Evolutionary conservation across 1,139 yeast species (phyloP).

Genomic region (Geotrichum bryndzae): DNA sequence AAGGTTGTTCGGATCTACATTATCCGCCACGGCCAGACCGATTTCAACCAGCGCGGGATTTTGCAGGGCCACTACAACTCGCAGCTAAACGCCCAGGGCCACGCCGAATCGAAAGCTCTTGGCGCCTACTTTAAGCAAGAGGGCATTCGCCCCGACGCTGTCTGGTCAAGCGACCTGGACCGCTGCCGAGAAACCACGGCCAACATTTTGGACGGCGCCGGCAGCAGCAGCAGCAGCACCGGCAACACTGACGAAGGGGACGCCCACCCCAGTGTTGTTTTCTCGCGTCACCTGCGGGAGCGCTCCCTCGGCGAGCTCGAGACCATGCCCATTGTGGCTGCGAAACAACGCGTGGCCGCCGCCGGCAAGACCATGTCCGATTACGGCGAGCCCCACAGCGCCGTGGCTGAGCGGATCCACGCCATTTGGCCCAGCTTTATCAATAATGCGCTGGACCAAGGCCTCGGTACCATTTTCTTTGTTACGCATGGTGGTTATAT

Average conservation of each 20-base stretch:
- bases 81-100: conserved; percentile 26
- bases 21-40: conserved; percentile 78
- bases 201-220: conserved; percentile 3
- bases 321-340: conserved; percentile 67
- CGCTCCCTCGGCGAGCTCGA: conserved; percentile 75
- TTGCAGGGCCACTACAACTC: conserved; percentile 60
- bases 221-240: conserved; percentile 17
- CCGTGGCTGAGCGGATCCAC: conserved; percentile 47
- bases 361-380: conserved; percentile 45
- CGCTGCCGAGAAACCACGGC: conserved; percentile 25
- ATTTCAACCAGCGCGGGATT: conserved; percentile 57
- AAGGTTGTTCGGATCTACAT: conserved; percentile 40
- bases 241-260: conserved; percentile 16
- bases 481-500: conserved; percentile 89
- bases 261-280: conserved; percentile 14
- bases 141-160: conserved; percentile 11
- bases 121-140: conserved; percentile 23
- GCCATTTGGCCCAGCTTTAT: conserved; percentile 45
- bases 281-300: conserved; percentile 54
- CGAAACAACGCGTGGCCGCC: conserved; percentile 48
- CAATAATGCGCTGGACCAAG: conserved; percentile 35
- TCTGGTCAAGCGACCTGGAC: conserved; percentile 31
- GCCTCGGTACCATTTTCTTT: conserved; percentile 48
- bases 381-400: conserved; percentile 50
- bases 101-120: conserved; percentile 24